phyloP scores from a whole-genome alignment of 2,329 filamentous ascomycete genomes.

The Paecilomyces dactylethromorphus region DNA sequence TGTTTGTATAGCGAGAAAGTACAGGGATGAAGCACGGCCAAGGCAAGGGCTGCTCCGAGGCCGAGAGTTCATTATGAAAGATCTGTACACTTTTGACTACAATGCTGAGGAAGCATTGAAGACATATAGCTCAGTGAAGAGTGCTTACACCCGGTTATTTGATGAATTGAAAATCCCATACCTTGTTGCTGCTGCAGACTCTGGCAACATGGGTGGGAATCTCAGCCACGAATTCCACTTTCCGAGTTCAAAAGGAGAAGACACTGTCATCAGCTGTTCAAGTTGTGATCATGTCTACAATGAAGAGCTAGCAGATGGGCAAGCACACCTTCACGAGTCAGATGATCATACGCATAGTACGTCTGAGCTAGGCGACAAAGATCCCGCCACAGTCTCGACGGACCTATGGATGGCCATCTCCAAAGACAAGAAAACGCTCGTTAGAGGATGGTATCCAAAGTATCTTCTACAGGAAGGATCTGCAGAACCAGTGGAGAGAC shows the following conservation, averaged over 20 bases:
- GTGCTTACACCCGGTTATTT: constrained; percentile 71
- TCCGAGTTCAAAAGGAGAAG: constrained; percentile 71
- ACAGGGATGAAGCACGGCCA: constrained; percentile 84
- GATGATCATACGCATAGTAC: constrained; percentile 12
- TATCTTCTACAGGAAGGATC: constrained; percentile 24
- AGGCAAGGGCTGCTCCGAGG: constrained; percentile 81
- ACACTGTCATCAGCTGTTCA: constrained; percentile 70
- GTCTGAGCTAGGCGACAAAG: constrained; percentile 11
- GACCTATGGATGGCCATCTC: constrained; percentile 36
- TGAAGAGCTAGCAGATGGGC: constrained; percentile 67
- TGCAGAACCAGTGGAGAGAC: constrained; percentile 26
- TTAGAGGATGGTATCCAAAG: constrained; percentile 64
- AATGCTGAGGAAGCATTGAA: constrained; percentile 61
- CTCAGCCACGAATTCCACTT: constrained; percentile 95
- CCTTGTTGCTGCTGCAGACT: constrained; percentile 79
- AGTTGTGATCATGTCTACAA: constrained; percentile 74
- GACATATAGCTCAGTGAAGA: constrained; percentile 70
- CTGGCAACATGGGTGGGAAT: constrained; percentile 91
- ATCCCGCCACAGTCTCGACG: constrained; percentile 25
- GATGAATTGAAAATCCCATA: constrained; percentile 77
- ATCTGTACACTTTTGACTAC: constrained; percentile 90
- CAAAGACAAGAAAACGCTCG: constrained; percentile 57
- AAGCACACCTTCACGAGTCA: constrained; percentile 12
- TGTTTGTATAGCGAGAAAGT: constrained; percentile 64
- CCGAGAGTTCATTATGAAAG: constrained; percentile 95